Evolutionary conservation across 305 asterid species (phyloP), one percentile per base, ranked within the genome.

Genomic region (Andrographis paniculata): DNA sequence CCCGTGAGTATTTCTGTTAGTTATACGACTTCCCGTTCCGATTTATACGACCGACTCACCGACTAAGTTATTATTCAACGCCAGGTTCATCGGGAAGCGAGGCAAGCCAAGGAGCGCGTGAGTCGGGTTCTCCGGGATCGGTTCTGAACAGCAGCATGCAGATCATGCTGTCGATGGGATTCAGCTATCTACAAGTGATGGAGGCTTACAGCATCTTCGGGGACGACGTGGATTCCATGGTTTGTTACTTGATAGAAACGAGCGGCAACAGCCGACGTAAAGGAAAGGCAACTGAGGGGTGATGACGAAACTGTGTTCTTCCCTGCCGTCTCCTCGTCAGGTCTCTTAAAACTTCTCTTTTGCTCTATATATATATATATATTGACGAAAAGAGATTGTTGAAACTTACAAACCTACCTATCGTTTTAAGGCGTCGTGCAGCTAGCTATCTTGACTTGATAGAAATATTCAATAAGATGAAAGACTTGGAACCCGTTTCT

Each of bases 1-100:
- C 94, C 46, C 75, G 99, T 91, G 60, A 83, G 96, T 82, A 51
- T 12, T 14, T n/a, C n/a, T n/a, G n/a, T n/a, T n/a, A n/a, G n/a
- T n/a, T n/a, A n/a, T n/a, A n/a, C n/a, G n/a, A n/a, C n/a, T n/a
- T n/a, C n/a, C n/a, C n/a, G n/a, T n/a, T n/a, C n/a, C n/a, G n/a
- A n/a, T 24, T 24, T 24, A 24, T 4, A 24, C 30, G 30, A 24
- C 13, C 38, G 12, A 33, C 12, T 13, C 13, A 11, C 4, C 13
- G 2, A 2, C 13, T 5, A 2, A 13, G 37, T n/a, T 20, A 45
- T 13, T 20, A 5, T 5, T 37, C 3, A n/a, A 13, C 12, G 4
- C 17, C 42, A 37, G 51, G 35, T 22, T 46, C 51, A 21, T 23
- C 35, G 4, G 51, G 36, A 9, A 46, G 35, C 17, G 14, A 46